Conservation (phyloP, 441 rosid genomes). For the Pelargonium exstipulatum region DNA sequence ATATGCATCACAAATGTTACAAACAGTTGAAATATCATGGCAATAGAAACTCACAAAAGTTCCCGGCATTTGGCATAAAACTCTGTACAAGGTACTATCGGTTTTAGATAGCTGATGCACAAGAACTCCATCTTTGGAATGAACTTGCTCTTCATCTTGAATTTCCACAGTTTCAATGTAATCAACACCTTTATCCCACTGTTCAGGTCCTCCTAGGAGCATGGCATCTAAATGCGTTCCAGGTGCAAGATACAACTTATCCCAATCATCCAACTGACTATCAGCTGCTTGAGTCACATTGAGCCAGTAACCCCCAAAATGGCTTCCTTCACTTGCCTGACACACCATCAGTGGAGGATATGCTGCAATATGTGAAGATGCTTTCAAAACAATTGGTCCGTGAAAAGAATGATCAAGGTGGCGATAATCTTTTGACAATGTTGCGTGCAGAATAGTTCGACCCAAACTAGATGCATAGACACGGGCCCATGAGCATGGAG, state of each 20-base stretch:
- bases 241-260: conserved; percentile 72
- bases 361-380: conserved; percentile 69
- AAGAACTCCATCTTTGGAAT: conserved; percentile 37
- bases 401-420: conserved; percentile 48
- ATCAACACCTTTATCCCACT: conserved; percentile 59
- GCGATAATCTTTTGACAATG: conserved; percentile 56
- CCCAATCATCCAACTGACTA: conserved; percentile 39
- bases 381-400: conserved; percentile 55
- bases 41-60: conserved; percentile 54
- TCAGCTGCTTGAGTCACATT: conserved; percentile 40
- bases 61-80: conserved; percentile 61
- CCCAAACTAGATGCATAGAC: conserved; percentile 69
- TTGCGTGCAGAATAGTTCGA: conserved; percentile 69
- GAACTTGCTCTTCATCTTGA: conserved; percentile 33
- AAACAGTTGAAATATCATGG: conserved; percentile 7
- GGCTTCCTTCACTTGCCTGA: conserved; percentile 75
- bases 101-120: conserved; percentile 40
- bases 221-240: conserved; percentile 68
- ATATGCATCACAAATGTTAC: conserved; percentile 1
- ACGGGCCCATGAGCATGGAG: conserved; percentile 74
- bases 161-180: conserved; percentile 54
- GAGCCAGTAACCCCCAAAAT: conserved; percentile 84
- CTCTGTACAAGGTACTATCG: conserved; percentile 42
- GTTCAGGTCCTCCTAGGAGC: conserved; percentile 87
- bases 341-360: conserved; percentile 62